A percentile compares a stretch with the other conserved stretches of the same genome.
phyloP scores from a whole-genome alignment of 2,329 filamentous ascomycete genomes.

The Calonectria hawksworthii region DNA sequence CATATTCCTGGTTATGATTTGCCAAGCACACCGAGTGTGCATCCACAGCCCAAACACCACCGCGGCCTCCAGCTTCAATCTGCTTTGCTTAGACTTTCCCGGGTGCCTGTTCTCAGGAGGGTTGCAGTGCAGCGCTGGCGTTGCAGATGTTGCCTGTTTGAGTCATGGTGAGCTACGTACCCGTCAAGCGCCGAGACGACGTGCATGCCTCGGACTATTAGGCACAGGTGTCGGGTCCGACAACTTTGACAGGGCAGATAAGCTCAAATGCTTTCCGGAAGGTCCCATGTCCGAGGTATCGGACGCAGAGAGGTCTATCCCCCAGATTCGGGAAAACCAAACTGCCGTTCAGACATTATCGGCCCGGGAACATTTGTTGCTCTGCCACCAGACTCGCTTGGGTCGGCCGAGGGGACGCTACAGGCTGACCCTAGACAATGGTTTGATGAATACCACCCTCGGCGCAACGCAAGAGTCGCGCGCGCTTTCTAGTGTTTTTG shows the following conservation, averaged over 20 bases:
- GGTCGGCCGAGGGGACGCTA: neutral
- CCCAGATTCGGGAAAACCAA: neutral
- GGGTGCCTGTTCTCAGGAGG: neutral
- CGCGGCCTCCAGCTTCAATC: neutral
- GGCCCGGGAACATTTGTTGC: conserved; percentile 1
- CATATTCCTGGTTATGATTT: conserved; percentile 11
- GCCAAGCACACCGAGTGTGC: conserved; percentile 14
- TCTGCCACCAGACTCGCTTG: neutral
- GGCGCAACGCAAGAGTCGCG: neutral
- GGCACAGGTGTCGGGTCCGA: neutral
- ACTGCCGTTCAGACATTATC: neutral
- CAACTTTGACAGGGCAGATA: neutral
- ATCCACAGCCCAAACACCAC: conserved; percentile 8
- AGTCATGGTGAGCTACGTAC: neutral
- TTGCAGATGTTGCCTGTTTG: neutral
- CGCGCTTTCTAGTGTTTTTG: neutral
- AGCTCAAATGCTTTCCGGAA: neutral
- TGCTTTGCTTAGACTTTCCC: neutral
- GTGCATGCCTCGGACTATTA: neutral
- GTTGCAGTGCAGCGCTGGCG: conserved; percentile 12
- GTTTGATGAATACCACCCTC: neutral
- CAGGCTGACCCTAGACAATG: neutral
- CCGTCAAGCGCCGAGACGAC: neutral
- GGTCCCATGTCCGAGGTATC: neutral
- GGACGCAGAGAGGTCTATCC: neutral